These are phyloP conservation scores for Podaxis mareebaensis DNA, from an alignment of 768 basidiomycete genomes.

Conservation along the genomic window DNA sequence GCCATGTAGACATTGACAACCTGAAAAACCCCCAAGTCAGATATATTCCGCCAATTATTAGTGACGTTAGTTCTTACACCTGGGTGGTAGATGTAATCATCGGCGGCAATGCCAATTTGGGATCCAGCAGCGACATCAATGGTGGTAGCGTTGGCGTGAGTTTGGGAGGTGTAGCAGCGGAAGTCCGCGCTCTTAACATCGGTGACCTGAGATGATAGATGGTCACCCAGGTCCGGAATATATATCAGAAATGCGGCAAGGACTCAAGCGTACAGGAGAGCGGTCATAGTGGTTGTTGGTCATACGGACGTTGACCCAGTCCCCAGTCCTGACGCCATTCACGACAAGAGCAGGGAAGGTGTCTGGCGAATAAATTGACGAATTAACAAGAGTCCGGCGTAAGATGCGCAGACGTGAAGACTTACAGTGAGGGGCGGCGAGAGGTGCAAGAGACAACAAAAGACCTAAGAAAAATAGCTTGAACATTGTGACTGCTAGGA, in stretches of 20 bases:
- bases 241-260: too few species aligned
- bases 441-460: constrained; percentile 23
- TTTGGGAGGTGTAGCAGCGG: constrained; percentile 46
- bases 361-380: constrained; percentile 27
- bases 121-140: constrained; percentile 46
- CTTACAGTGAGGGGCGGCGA: constrained; percentile 31
- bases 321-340: constrained; percentile 37
- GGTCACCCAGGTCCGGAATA: background rate
- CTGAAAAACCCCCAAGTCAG: background rate
- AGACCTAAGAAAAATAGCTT: constrained; percentile 8
- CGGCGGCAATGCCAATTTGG: constrained; percentile 40
- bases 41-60: too few species aligned
- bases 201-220: constrained; percentile 33
- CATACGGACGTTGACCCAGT: constrained; percentile 43
- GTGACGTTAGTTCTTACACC: constrained; percentile 27
- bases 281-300: constrained; percentile 48
- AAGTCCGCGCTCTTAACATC: constrained; percentile 48
- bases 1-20: constrained; percentile 45
- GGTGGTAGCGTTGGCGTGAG: constrained; percentile 40
- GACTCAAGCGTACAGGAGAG: constrained; percentile 29
- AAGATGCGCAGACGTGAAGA: background rate
- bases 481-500: background rate
- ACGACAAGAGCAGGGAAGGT: constrained; percentile 46
- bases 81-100: constrained; percentile 47
- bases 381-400: background rate